Conservation (phyloP, 2,329 filamentous ascomycete genomes). For the Colletotrichum navitas region DNA sequence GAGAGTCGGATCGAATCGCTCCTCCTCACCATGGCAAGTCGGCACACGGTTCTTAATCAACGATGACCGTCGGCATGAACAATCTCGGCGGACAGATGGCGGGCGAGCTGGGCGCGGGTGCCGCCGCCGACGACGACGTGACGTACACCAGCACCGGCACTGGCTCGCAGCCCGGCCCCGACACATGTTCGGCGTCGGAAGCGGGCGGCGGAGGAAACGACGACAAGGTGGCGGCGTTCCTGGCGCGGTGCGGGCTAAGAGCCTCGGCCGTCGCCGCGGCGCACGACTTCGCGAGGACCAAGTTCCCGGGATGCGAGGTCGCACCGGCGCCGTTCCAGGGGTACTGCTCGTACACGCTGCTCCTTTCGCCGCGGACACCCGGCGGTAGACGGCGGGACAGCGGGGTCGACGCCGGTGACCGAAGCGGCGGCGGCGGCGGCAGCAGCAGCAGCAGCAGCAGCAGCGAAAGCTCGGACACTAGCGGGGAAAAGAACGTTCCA, state of each 20-base stretch:
- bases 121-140: not conserved
- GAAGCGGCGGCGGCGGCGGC: not conserved
- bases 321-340: constrained; percentile 57
- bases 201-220: not conserved
- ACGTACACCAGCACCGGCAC: not conserved
- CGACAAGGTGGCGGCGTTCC: constrained; percentile 25
- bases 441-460: not conserved
- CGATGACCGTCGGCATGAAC: not conserved
- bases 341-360: constrained; percentile 65
- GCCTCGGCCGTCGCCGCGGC: constrained; percentile 1
- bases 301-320: constrained; percentile 50
- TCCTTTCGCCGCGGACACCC: constrained; percentile 50
- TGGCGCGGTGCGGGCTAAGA: constrained; percentile 6
- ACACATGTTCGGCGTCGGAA: not conserved
- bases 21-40: not conserved
- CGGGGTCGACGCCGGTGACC: constrained; percentile 1
- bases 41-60: not conserved
- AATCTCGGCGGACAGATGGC: not conserved
- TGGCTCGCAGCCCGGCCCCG: not conserved
- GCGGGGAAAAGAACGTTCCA: not conserved
- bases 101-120: not conserved
- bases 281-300: constrained; percentile 49
- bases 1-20: not conserved
- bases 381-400: constrained; percentile 14
- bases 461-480: not conserved